A percentile compares a stretch with the other conserved stretches of the same genome.
These are phyloP conservation scores for Amphibolis antarctica DNA, from an alignment of 106 monocot genomes.

Conservation along the genomic window DNA sequence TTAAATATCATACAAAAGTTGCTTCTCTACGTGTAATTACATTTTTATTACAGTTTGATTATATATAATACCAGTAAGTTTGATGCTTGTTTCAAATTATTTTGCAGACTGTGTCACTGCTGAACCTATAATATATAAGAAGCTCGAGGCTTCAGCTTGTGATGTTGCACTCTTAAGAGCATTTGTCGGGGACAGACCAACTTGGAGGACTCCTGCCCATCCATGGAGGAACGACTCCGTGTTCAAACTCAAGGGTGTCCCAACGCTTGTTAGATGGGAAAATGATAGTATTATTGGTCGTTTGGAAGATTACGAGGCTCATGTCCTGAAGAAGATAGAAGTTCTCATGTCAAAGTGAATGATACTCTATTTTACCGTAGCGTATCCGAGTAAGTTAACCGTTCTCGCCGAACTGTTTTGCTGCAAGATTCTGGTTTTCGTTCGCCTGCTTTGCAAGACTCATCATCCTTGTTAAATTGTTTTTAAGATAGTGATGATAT, in stretches of 20 bases:
- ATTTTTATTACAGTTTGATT: background rate
- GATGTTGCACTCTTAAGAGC: slow-evolving; percentile 59
- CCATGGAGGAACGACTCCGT: slow-evolving; percentile 57
- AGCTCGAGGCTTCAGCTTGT: slow-evolving; percentile 10
- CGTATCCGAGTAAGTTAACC: no score
- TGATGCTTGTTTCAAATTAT: background rate
- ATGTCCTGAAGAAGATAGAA: slow-evolving; percentile 50
- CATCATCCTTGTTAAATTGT: no score
- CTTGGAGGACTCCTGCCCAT: slow-evolving; percentile 69
- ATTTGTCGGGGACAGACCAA: slow-evolving; percentile 67
- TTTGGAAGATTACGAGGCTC: slow-evolving; percentile 80
- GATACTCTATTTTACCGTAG: no score
- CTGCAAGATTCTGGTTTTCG: no score
- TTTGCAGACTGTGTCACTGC: slow-evolving; percentile 71
- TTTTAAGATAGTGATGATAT: no score
- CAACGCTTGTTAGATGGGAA: slow-evolving; percentile 80
- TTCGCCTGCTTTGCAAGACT: no score
- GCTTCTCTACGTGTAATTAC: background rate
- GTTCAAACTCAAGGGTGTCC: slow-evolving; percentile 75
- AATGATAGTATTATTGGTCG: slow-evolving; percentile 45
- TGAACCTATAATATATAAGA: slow-evolving; percentile 71
- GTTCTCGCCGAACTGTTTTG: no score
- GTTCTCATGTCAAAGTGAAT: no score
- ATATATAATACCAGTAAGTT: background rate
- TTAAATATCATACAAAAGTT: background rate